These are phyloP conservation scores for Pyrenophora tritici-repentis DNA, from an alignment of 2,329 filamentous ascomycete genomes.

Conservation along the genomic window DNA sequence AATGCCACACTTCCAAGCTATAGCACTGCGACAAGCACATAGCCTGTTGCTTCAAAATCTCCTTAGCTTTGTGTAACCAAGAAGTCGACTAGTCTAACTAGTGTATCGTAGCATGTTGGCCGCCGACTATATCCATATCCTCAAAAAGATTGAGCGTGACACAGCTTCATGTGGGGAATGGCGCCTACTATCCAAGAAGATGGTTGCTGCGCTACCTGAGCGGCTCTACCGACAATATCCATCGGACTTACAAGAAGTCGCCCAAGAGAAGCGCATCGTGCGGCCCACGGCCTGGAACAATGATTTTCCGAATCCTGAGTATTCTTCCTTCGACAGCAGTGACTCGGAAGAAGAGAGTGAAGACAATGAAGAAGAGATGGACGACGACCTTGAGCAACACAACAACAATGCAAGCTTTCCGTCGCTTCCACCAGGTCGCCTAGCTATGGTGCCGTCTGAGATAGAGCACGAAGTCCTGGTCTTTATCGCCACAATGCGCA, in stretches of 20 bases:
- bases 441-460: neutral
- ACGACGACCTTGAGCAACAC: neutral
- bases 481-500: neutral
- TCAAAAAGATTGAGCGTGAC: neutral
- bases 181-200: neutral
- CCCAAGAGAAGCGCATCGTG: too few relatives aligned
- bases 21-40: too few relatives aligned
- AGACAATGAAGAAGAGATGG: neutral
- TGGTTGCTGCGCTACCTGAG: neutral
- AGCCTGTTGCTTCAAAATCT: neutral
- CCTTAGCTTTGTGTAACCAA: neutral
- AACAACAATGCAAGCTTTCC: too few relatives aligned
- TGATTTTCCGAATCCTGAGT: too few relatives aligned
- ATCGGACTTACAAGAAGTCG: too few relatives aligned
- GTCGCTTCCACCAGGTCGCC: too few relatives aligned
- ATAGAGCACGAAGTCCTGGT: neutral
- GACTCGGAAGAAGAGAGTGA: neutral
- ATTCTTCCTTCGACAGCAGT: too few relatives aligned
- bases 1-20: too few relatives aligned
- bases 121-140: neutral
- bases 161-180: neutral
- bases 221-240: neutral
- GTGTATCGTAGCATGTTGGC: neutral
- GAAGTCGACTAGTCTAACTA: neutral
- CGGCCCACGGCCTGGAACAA: too few relatives aligned